Conservation (phyloP, 805 yeast species). For the Candida ipomoeae region DNA sequence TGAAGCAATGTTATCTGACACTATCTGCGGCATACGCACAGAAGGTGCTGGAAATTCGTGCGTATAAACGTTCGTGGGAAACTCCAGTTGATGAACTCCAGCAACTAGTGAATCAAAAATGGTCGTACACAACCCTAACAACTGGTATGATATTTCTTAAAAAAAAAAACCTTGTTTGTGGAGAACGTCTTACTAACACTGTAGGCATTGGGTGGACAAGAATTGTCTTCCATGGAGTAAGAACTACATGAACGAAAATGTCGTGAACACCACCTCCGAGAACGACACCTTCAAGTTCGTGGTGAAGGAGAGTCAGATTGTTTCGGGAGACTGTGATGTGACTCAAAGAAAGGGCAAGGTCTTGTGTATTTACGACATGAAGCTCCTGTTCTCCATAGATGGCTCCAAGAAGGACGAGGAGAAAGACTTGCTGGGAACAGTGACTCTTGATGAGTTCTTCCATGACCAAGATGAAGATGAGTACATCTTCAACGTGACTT, state of each 20-base stretch:
- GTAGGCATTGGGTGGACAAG: slow-evolving; percentile 68
- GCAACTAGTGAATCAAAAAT: slow-evolving; percentile 22
- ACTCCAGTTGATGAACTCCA: neutral
- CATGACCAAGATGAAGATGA: slow-evolving; percentile 75
- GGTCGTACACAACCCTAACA: slow-evolving; percentile 71
- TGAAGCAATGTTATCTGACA: neutral
- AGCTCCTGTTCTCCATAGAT: slow-evolving; percentile 40
- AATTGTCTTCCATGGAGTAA: slow-evolving; percentile 65
- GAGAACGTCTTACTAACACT: slow-evolving; percentile 15
- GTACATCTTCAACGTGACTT: slow-evolving; percentile 46
- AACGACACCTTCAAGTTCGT: slow-evolving; percentile 22
- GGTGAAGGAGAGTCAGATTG: slow-evolving; percentile 39
- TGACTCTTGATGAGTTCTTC: slow-evolving; percentile 62
- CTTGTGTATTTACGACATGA: slow-evolving; percentile 68
- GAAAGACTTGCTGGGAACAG: slow-evolving; percentile 36
- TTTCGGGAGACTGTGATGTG: slow-evolving; percentile 73
- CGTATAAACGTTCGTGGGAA: neutral
- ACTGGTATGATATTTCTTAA: slow-evolving; percentile 44
- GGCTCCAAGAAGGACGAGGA: slow-evolving; percentile 41
- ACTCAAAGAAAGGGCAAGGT: slow-evolving; percentile 82
- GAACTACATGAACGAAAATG: slow-evolving; percentile 41
- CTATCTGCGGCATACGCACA: neutral
- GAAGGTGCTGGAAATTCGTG: slow-evolving; percentile 4
- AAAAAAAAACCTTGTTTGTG: neutral
- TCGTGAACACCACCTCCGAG: slow-evolving; percentile 28